phyloP scores from a whole-genome alignment of 1,284 basidiomycete species.

The Sparassis latifolia region DNA sequence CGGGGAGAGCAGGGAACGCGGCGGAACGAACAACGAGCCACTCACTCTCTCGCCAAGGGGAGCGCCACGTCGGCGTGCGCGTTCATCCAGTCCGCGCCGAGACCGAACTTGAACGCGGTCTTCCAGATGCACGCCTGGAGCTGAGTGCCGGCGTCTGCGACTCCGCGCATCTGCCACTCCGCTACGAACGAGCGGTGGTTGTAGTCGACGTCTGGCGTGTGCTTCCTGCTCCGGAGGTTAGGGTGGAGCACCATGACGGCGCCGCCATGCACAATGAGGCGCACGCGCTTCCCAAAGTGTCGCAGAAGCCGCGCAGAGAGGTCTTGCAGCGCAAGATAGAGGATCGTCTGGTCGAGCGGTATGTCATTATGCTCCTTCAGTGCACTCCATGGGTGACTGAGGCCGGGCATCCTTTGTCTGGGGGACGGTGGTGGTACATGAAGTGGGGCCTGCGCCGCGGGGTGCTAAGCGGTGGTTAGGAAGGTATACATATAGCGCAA shows the following conservation, averaged over 20 bases:
- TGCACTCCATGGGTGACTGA: not conserved
- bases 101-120: slow-evolving; percentile 41
- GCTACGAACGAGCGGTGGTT: slow-evolving; percentile 49
- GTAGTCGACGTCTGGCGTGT: slow-evolving; percentile 61
- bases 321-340: slow-evolving; percentile 39
- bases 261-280: slow-evolving; percentile 61
- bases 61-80: slow-evolving; percentile 60
- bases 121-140: slow-evolving; percentile 48
- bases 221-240: slow-evolving; percentile 36
- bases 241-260: slow-evolving; percentile 63
- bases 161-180: slow-evolving; percentile 43
- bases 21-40: slow-evolving; percentile 13
- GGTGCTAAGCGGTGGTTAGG: too few relatives aligned
- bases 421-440: too few relatives aligned
- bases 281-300: slow-evolving; percentile 41
- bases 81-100: slow-evolving; percentile 71
- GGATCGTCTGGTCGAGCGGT: slow-evolving; percentile 26
- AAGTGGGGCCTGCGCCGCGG: too few relatives aligned
- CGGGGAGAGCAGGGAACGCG: not conserved
- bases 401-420: too few relatives aligned
- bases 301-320: slow-evolving; percentile 40
- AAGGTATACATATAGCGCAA: too few relatives aligned
- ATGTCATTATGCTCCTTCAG: slow-evolving; percentile 29
- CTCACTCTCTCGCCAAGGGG: slow-evolving; percentile 56
- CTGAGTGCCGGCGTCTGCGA: slow-evolving; percentile 42